These are phyloP conservation scores for Hygrophoropsis aurantiaca DNA, from an alignment of 768 basidiomycete genomes.

Conservation along the genomic window DNA sequence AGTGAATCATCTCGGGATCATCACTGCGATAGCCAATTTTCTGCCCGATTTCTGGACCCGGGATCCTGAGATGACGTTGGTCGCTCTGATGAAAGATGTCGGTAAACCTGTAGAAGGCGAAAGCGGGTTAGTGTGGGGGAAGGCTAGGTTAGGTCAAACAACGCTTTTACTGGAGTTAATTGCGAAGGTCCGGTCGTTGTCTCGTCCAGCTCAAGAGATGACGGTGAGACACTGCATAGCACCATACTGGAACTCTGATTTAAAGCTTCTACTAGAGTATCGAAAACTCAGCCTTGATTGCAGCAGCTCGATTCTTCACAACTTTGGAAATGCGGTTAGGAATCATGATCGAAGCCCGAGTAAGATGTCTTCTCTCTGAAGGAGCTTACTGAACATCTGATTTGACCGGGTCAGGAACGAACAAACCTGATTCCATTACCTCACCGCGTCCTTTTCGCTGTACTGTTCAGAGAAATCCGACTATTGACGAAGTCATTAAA, in stretches of 20 bases:
- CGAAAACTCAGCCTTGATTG: not conserved
- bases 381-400: slow-evolving; percentile 5
- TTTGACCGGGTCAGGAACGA: slow-evolving; percentile 47
- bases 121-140: slow-evolving; percentile 37
- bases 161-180: slow-evolving; percentile 64
- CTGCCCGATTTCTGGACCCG: slow-evolving; percentile 65
- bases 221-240: slow-evolving; percentile 26
- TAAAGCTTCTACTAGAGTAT: slow-evolving; percentile 1
- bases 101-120: slow-evolving; percentile 15
- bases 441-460: slow-evolving; percentile 58
- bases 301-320: slow-evolving; percentile 38
- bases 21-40: slow-evolving; percentile 52
- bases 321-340: slow-evolving; percentile 58
- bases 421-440: slow-evolving; percentile 48
- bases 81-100: slow-evolving; percentile 60
- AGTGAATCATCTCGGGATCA: slow-evolving; percentile 54
- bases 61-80: slow-evolving; percentile 72
- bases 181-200: slow-evolving; percentile 43
- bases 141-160: slow-evolving; percentile 60
- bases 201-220: slow-evolving; percentile 42
- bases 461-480: slow-evolving; percentile 64
- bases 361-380: slow-evolving; percentile 27
- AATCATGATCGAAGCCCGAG: slow-evolving; percentile 58
- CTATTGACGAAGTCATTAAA: slow-evolving; percentile 63
- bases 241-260: too few species aligned